Evolutionary conservation across 2,329 filamentous ascomycete species (phyloP).

Genomic region (Calonectria honghensis): DNA sequence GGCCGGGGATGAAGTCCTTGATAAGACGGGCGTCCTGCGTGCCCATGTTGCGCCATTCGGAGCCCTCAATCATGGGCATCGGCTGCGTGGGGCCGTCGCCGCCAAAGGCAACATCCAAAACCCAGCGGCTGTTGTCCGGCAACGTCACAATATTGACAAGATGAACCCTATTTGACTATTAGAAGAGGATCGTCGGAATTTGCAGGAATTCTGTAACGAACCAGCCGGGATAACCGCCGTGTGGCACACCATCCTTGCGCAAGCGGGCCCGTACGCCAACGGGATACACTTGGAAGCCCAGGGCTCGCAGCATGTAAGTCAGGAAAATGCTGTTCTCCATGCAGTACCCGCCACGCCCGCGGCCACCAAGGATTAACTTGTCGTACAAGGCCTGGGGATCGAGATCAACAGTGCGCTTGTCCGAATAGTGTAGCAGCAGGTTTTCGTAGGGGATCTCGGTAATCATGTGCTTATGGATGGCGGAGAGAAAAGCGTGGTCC

Average conservation of each 20-base stretch:
- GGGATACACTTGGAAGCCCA: constrained; percentile 74
- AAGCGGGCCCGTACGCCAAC: constrained; percentile 71
- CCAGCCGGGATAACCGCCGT: constrained; percentile 69
- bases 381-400: constrained; percentile 68
- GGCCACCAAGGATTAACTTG: constrained; percentile 67
- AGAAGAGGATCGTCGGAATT: constrained; percentile 37
- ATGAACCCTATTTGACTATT: constrained; percentile 64
- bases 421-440: constrained; percentile 71
- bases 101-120: constrained; percentile 79
- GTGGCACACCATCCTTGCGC: constrained; percentile 62
- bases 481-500: constrained; percentile 59
- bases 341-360: constrained; percentile 75
- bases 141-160: constrained; percentile 78
- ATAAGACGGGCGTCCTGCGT: constrained; percentile 74
- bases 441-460: constrained; percentile 74
- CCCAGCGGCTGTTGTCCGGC: constrained; percentile 67
- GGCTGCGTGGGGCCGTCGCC: constrained; percentile 76
- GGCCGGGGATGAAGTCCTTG: constrained; percentile 67
- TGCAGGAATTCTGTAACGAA: constrained; percentile 50
- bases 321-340: constrained; percentile 76
- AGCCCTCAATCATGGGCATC: constrained; percentile 69
- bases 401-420: constrained; percentile 62
- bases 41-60: constrained; percentile 69
- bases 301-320: constrained; percentile 68
- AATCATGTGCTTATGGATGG: constrained; percentile 67